Conservation (phyloP, 345 rosid genomes). For the Citrus inodora region DNA sequence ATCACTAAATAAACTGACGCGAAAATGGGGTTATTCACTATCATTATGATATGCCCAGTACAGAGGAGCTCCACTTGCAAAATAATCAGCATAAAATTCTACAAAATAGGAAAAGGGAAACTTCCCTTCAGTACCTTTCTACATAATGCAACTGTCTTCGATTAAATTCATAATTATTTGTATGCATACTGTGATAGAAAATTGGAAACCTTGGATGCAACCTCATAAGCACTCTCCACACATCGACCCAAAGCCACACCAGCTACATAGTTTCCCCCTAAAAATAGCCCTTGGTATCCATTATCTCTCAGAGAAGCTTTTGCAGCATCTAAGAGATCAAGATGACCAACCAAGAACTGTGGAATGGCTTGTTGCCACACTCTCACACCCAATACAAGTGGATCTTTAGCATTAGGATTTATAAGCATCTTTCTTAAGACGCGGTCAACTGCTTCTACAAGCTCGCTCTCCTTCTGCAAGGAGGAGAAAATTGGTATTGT, state of each 20-base stretch:
- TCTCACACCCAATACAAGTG: conserved; percentile 63
- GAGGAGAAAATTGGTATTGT: not conserved
- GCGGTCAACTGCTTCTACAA: conserved; percentile 82
- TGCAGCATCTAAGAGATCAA: conserved; percentile 61
- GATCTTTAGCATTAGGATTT: conserved; percentile 70
- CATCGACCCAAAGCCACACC: conserved; percentile 92
- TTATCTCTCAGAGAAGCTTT: conserved; percentile 47
- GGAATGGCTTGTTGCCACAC: conserved; percentile 97
- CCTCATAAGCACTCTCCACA: conserved; percentile 82
- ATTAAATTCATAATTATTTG: conserved; percentile 26
- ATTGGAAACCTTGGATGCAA: conserved; percentile 60
- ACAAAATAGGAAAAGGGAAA: not conserved
- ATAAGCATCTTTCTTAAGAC: conserved; percentile 93
- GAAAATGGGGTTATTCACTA: not conserved
- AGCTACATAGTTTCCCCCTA: conserved; percentile 77
- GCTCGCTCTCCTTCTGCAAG: conserved; percentile 59
- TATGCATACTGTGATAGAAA: conserved; percentile 58
- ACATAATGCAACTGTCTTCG: not conserved
- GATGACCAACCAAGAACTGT: conserved; percentile 83
- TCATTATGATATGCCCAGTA: not conserved
- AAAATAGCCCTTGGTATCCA: conserved; percentile 65
- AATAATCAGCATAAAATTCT: conserved; percentile 6
- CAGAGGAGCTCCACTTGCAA: not conserved
- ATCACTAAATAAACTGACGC: not conserved
- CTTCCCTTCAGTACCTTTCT: not conserved